Base-by-base conservation (phyloP, 345 rosid species). In the Cardamine resedifolia region DNA sequence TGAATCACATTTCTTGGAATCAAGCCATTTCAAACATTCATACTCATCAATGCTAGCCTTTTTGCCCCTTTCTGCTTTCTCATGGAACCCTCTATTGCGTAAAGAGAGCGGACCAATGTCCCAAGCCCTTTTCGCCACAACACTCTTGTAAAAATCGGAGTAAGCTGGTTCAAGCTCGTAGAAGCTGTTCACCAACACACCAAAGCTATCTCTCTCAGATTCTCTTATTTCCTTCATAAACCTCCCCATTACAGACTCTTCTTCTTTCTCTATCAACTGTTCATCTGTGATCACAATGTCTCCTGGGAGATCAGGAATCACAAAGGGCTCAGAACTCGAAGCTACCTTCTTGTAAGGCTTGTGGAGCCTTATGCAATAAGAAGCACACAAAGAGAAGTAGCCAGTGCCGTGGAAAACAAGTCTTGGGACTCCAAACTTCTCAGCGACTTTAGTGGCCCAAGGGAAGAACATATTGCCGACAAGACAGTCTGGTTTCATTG, bases 131-230 rank as follows among this genome's bases (percentile, higher is more conserved):
- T 76, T 80, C 5, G 84, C 86, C 12, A 83, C 57, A 48, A 44
- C 71, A 0, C 77, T 77, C 73, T 70, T 74, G 60, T 74, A 85
- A 30, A 71, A 66, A 33, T 86, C 90, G 0, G 82, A 80, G 18
- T 86, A 88, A 48, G 38, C 79, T 0, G 83, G 81, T 59, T 91
- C 94, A 2, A 91, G 92, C 83, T 91, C 90, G 3, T 86, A 82
- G 80, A 90, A 86, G 67, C 89, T 89, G 73, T 90, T 92, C 60
- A 88, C 67, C 63, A 90, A 19, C 11, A 85, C 85, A 15, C 95
- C 96, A 23, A 56, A 88, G 82, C 95, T 83, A 33, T 21, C 66
- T 5, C 45, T 1, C 59, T 88, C 92, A 1, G 92, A 70, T 6
- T 81, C 90, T 62, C 34, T 72, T 0, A 45, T 1, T 3, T 28